Percentiles rank a stretch among this genome's conserved stretches.
These are phyloP conservation scores for Stagonosporopsis tanaceti DNA, from an alignment of 2,329 filamentous ascomycete genomes.

Conservation along the genomic window DNA sequence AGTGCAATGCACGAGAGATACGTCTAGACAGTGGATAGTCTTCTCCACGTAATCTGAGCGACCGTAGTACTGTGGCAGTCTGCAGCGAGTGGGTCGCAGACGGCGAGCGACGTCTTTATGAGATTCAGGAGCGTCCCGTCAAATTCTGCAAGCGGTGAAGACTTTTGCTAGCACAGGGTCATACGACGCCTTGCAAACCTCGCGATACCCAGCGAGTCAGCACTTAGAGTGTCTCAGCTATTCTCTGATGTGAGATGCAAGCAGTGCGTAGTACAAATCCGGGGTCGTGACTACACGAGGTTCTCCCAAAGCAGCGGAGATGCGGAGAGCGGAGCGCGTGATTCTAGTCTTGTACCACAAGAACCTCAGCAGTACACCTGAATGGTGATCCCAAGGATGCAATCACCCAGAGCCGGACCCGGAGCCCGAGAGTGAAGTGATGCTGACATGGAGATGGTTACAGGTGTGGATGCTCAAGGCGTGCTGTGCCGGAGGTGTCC, in stretches of 20 bases:
- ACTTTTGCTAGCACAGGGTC: conserved; percentile 19
- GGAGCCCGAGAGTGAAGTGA: not conserved
- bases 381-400: not conserved
- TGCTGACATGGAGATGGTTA: conserved; percentile 1
- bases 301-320: conserved; percentile 3
- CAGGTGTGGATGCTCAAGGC: not conserved
- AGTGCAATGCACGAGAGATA: not conserved
- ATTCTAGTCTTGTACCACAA: conserved; percentile 7
- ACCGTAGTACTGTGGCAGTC: not conserved
- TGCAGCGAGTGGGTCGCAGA: conserved; percentile 1
- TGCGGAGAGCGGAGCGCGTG: conserved; percentile 16
- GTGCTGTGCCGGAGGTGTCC: not conserved
- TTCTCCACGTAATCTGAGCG: not conserved
- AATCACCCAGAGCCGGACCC: not conserved
- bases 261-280: conserved; percentile 17
- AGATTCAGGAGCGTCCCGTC: conserved; percentile 17
- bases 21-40: not conserved
- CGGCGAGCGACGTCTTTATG: conserved; percentile 4
- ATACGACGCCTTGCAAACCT: not conserved
- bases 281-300: conserved; percentile 8
- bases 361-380: conserved; percentile 6
- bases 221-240: not conserved
- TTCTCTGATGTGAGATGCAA: conserved; percentile 17
- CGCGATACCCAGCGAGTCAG: conserved; percentile 9
- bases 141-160: conserved; percentile 22